Percentiles rank a stretch among this genome's conserved stretches.
Evolutionary conservation across 768 basidiomycete genomes (phyloP).

Genomic region (Chlorophyllum brunneum): DNA sequence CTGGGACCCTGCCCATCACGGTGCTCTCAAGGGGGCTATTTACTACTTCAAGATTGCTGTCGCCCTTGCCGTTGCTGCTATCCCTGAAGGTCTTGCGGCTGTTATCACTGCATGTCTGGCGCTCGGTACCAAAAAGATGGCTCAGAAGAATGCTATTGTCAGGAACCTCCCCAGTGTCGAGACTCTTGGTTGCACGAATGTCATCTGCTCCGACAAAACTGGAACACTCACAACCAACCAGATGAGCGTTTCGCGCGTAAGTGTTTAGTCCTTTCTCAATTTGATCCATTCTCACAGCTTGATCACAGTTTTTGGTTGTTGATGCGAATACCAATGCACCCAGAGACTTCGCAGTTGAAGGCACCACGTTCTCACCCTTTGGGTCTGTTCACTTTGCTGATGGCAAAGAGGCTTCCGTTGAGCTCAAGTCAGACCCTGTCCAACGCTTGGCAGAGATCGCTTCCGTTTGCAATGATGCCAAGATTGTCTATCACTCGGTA

Average conservation of each 20-base stretch:
- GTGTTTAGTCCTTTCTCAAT: conserved; percentile 15
- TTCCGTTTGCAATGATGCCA: conserved; percentile 93
- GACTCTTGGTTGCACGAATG: conserved; percentile 95
- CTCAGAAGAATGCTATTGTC: conserved; percentile 97
- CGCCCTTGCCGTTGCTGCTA: conserved; percentile 96
- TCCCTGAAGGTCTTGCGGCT: conserved; percentile 96
- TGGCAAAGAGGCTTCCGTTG: conserved; percentile 54
- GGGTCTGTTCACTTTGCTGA: conserved; percentile 68
- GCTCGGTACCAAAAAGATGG: conserved; percentile 98
- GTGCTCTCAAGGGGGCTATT: conserved; percentile 87
- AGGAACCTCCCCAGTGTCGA: conserved; percentile 95
- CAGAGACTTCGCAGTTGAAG: conserved; percentile 79
- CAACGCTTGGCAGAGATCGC: conserved; percentile 88
- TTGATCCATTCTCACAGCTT: not conserved
- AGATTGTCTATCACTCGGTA: conserved; percentile 79
- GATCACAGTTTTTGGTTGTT: conserved; percentile 68
- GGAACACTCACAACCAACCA: conserved; percentile 95
- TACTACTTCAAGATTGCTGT: conserved; percentile 99
- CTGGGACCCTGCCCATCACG: conserved; percentile 91
- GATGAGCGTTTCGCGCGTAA: conserved; percentile 87
- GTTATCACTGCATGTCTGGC: conserved; percentile 98
- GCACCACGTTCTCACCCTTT: conserved; percentile 86
- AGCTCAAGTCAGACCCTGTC: conserved; percentile 64
- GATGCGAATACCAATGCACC: conserved; percentile 46
- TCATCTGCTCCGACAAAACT: conserved; percentile 99